Percentiles rank a stretch among this genome's conserved stretches.
Evolutionary conservation across 2,329 filamentous ascomycete genomes (phyloP).

Genomic region (Phaeosphaeria sp.): DNA sequence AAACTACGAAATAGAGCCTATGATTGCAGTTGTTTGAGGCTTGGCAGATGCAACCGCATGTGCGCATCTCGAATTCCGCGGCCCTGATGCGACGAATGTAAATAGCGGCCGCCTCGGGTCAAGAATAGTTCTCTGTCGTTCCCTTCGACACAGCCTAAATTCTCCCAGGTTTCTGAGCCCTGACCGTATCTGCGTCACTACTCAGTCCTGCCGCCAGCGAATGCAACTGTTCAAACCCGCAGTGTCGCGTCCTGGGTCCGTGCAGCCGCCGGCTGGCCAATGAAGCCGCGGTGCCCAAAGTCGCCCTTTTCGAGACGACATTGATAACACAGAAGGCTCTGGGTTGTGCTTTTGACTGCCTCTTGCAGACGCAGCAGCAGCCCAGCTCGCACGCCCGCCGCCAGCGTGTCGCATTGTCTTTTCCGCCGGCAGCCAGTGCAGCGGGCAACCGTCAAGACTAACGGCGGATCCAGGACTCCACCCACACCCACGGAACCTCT

Average conservation of each 20-base stretch:
- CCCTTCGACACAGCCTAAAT: neutral
- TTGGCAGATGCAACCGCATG: conserved; percentile 14
- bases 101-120: neutral
- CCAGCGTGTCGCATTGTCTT: neutral
- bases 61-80: conserved; percentile 8
- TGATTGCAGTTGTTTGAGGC: conserved; percentile 3
- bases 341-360: neutral
- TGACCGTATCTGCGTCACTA: neutral
- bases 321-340: neutral
- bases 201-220: neutral
- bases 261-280: neutral
- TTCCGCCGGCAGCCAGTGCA: conserved; percentile 1
- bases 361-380: neutral
- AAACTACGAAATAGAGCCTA: neutral
- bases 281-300: neutral
- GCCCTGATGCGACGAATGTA: conserved; percentile 7
- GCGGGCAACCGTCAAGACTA: conserved; percentile 11
- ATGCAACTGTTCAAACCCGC: neutral
- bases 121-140: neutral
- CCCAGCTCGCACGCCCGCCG: no score
- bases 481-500: conserved; percentile 2
- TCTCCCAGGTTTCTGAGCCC: neutral
- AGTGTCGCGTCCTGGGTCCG: neutral
- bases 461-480: neutral
- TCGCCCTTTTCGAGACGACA: neutral